Percentiles rank a stretch among this genome's conserved stretches.
phyloP scores from a whole-genome alignment of 2,329 filamentous ascomycete genomes.

The Clarireedia homoeocarpa region DNA sequence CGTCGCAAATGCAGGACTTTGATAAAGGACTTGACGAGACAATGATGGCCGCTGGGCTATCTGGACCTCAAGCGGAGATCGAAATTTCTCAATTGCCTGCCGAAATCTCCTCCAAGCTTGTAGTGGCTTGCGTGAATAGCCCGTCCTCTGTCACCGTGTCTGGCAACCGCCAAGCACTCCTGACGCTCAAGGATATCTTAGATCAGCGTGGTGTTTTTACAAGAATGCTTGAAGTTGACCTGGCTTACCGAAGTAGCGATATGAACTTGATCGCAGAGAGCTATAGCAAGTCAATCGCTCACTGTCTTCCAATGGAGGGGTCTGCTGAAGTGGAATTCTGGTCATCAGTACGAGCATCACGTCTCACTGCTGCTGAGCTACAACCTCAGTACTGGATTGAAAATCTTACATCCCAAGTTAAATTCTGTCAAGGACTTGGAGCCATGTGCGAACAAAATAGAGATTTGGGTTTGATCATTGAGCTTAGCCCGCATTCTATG shows the following conservation, averaged over 20 bases:
- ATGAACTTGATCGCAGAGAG: background rate
- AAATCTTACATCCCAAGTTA: conserved; percentile 37
- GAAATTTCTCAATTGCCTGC: conserved; percentile 13
- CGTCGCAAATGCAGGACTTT: conserved; percentile 17
- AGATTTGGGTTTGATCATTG: background rate
- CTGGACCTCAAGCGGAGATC: background rate
- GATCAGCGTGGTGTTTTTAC: conserved; percentile 15
- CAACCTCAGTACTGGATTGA: conserved; percentile 34
- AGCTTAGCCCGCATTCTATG: conserved; percentile 16
- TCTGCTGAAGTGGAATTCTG: too few relatives aligned
- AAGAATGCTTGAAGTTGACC: conserved; percentile 6
- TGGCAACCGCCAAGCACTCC: conserved; percentile 11
- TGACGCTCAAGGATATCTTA: conserved; percentile 13
- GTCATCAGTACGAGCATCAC: too few relatives aligned
- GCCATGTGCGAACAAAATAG: background rate
- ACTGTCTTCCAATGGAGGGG: too few relatives aligned
- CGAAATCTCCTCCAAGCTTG: background rate
- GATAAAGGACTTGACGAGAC: conserved; percentile 32
- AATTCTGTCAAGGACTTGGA: background rate
- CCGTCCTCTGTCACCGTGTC: conserved; percentile 17
- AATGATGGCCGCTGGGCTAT: conserved; percentile 41
- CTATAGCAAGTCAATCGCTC: background rate
- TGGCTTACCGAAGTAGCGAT: background rate
- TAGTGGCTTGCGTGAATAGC: conserved; percentile 27
- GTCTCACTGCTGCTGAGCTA: too few relatives aligned